Percentiles rank a stretch among this genome's conserved stretches.
Conservation (phyloP, 2,329 filamentous ascomycete genomes). For the Triangularia verruculosa region DNA sequence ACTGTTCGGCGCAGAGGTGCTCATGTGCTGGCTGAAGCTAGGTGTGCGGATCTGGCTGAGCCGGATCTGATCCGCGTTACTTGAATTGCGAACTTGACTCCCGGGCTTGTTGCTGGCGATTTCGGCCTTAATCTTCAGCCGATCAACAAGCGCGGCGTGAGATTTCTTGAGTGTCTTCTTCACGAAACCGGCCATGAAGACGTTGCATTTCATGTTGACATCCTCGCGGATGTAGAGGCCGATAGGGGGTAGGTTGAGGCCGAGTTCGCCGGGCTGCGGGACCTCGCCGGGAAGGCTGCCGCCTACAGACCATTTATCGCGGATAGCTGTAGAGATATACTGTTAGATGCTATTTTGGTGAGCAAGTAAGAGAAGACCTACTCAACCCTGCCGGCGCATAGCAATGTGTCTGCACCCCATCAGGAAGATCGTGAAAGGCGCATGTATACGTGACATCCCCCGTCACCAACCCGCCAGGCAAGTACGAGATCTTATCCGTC, state of each 20-base stretch:
- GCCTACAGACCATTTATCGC: slow-evolving; percentile 72
- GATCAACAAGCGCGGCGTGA: slow-evolving; percentile 66
- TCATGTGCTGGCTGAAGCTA: slow-evolving; percentile 5
- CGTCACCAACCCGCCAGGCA: slow-evolving; percentile 60
- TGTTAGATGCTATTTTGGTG: background rate
- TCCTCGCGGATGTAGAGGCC: slow-evolving; percentile 85
- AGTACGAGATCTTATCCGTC: slow-evolving; percentile 72
- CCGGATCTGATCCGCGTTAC: background rate
- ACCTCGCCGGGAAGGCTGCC: slow-evolving; percentile 71
- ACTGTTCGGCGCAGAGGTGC: slow-evolving; percentile 3
- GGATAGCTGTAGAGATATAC: slow-evolving; percentile 43
- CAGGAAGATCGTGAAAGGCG: slow-evolving; percentile 71
- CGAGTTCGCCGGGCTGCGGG: slow-evolving; percentile 61
- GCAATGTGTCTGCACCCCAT: slow-evolving; percentile 76
- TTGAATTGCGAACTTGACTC: background rate
- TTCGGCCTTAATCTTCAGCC: slow-evolving; percentile 53
- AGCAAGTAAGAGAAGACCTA: slow-evolving; percentile 18
- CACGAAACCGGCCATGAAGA: slow-evolving; percentile 72
- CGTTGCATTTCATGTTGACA: slow-evolving; percentile 76
- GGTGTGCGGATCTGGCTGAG: background rate
- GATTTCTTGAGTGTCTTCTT: slow-evolving; percentile 79
- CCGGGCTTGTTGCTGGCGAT: slow-evolving; percentile 19
- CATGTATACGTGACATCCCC: slow-evolving; percentile 74
- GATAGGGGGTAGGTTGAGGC: slow-evolving; percentile 59
- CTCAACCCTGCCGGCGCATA: slow-evolving; percentile 75